These are phyloP conservation scores for Gossypium australe DNA, from an alignment of 345 rosid genomes.

Conservation along the genomic window DNA sequence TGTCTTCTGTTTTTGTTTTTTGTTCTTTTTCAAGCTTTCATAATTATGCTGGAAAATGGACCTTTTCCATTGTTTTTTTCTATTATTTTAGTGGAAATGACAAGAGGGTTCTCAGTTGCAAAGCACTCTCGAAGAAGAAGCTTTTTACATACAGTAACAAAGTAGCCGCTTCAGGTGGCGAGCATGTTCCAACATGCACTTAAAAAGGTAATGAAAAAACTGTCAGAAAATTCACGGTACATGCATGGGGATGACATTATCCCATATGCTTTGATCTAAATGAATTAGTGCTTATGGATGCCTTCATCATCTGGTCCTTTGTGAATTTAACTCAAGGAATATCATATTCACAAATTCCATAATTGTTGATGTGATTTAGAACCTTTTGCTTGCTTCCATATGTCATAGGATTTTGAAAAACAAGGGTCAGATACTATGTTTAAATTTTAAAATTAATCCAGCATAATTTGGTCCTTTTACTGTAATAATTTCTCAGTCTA, in stretches of 20 bases:
- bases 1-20: slow-evolving; percentile 6
- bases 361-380: background rate
- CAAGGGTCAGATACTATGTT: no score
- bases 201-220: background rate
- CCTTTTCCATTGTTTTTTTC: slow-evolving; percentile 17
- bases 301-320: background rate
- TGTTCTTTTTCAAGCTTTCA: background rate
- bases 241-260: background rate
- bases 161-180: background rate
- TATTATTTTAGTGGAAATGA: background rate
- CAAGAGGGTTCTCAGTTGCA: background rate
- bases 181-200: background rate
- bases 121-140: background rate
- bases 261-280: background rate
- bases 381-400: background rate
- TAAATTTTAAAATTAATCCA: no score
- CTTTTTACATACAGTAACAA: background rate
- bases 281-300: background rate
- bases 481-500: no score
- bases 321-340: background rate
- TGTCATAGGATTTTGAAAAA: background rate
- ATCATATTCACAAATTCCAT: background rate
- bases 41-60: slow-evolving; percentile 16
- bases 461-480: no score
- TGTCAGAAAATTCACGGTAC: background rate